Evolutionary conservation across 176 grass and related monocot species (phyloP), one percentile per base, ranked within the genome.

Genomic region (Urochloa ruziziensis): DNA sequence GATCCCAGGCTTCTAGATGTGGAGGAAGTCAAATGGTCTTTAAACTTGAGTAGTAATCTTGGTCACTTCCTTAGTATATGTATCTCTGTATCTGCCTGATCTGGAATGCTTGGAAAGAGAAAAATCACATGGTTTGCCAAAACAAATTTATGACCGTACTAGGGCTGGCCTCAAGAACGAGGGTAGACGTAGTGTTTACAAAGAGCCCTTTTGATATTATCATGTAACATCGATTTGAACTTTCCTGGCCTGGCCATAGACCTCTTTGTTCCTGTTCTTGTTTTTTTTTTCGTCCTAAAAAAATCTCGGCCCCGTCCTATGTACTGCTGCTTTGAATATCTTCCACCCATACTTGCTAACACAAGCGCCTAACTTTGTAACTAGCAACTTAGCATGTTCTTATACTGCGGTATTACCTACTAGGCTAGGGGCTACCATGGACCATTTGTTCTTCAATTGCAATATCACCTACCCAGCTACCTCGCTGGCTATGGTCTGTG

Each of bases 361-460:
- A n/a, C 65, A 56, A 77, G 33, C 43, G 59, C 58, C 62, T 87
- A 75, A 59, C 14, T 76, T 16, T 48, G 12, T 52, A 37, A 60
- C 12, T 40, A 51, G 61, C 60, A 34, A 16, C 44, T 44, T 88
- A 47, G 30, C 32, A 19, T 70, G n/a, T 66, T 70, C 32, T 32
- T 75, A 24, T 46, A 61, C 27, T 62, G 59, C 11, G 27, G 30
- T 19, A 39, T 37, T 54, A 54, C 39, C 51, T 53, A 25, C 40
- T 61, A 85, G 77, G 30, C 61, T 79, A 64, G 27, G 36, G 28
- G 70, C 70, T 79, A 65, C 43, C 43, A 80, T 36, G 23, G 61
- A 52, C 44, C 32, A 52, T 67, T 14, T 52, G 3, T 23, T 74
- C 58, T 63, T 67, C 59, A 78, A 58, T 29, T 74, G 70, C 77